Base-by-base conservation (phyloP, 495 filamentous ascomycete genomes). In the Tetracladium setigerum region DNA sequence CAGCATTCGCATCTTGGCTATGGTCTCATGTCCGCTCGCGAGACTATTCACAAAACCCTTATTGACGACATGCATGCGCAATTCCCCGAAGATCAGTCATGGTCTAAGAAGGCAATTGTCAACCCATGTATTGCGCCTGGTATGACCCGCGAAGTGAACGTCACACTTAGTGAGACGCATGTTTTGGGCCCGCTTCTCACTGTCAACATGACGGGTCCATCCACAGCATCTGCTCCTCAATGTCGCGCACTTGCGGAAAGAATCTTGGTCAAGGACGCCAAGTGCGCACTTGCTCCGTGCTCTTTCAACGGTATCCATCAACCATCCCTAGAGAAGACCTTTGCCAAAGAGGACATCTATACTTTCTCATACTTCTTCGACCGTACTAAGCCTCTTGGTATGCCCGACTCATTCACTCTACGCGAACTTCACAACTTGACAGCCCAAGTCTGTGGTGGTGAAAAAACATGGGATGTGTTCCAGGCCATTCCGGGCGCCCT, bases 1-100 rank as follows among this genome's bases (percentile, higher is more conserved):
- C 92, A 98, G 68, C 89, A 98, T 68, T 95, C 90, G 19, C 94
- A 98, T 67, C 83, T 98, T 42, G 91, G 90, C 44, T 96, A 96
- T 59, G 92, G 92, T 59, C 82, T 98, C 43, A 98, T 95, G 89
- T 77, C 84, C 51, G 92, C 92, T 19, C 87, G 92, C 44, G 78
- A 94, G 24, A 73, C 87, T 22, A 82, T 97, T 47, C 87, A 95
- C 68, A 76, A 77, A 46, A 67, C 69, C 8, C 70, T 97, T 38
- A 62, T 90, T 33, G 69, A 85, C 50, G 72, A 78, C 33, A 51
- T 77, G 30, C 62, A 74, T 58, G 74, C 80, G 59, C 59, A 70
- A 31, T 73, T 82, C 53, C 60, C 62, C 30, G 53, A 55, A 18
- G 57, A 64, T 48, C 41, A 40, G 12, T 44, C 67, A 15, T 78